These are phyloP conservation scores for Coniochaeta hoffmannii DNA, from an alignment of 2,329 filamentous ascomycete genomes.

Conservation along the genomic window DNA sequence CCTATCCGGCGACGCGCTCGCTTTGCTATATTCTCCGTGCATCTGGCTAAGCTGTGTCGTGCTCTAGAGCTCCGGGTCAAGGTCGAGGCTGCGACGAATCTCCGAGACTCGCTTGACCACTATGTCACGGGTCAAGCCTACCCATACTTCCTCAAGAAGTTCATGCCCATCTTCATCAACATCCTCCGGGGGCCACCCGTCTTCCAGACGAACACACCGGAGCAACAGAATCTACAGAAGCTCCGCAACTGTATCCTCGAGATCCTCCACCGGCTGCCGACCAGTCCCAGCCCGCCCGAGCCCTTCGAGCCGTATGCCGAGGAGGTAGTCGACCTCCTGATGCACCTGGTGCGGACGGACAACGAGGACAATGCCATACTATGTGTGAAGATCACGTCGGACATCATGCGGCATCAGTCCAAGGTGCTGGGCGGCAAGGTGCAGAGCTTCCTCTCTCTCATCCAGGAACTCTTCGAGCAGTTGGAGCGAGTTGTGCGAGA, in stretches of 20 bases:
- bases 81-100: slow-evolving; percentile 71
- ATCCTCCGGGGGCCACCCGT: slow-evolving; percentile 81
- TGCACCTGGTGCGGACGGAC: slow-evolving; percentile 80
- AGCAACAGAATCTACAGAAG: slow-evolving; percentile 67
- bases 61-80: slow-evolving; percentile 69
- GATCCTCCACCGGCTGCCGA: slow-evolving; percentile 78
- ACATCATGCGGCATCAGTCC: slow-evolving; percentile 87
- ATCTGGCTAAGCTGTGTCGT: background rate
- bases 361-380: slow-evolving; percentile 99
- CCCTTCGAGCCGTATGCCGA: slow-evolving; percentile 81
- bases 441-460: slow-evolving; percentile 82
- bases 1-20: too few relatives aligned
- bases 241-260: slow-evolving; percentile 90
- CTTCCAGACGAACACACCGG: slow-evolving; percentile 82
- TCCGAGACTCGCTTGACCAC: slow-evolving; percentile 87
- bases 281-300: slow-evolving; percentile 65
- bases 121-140: slow-evolving; percentile 77
- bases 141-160: slow-evolving; percentile 70
- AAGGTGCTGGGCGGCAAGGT: slow-evolving; percentile 74
- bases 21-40: too few relatives aligned
- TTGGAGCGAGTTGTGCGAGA: slow-evolving; percentile 94
- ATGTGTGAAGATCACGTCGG: slow-evolving; percentile 96
- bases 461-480: slow-evolving; percentile 91
- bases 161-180: slow-evolving; percentile 83
- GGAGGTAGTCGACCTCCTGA: slow-evolving; percentile 83